A percentile compares a stretch with the other conserved stretches of the same genome.
Evolutionary conservation across 768 basidiomycete genomes (phyloP).

Genomic region (Suillus fuscotomentosus): DNA sequence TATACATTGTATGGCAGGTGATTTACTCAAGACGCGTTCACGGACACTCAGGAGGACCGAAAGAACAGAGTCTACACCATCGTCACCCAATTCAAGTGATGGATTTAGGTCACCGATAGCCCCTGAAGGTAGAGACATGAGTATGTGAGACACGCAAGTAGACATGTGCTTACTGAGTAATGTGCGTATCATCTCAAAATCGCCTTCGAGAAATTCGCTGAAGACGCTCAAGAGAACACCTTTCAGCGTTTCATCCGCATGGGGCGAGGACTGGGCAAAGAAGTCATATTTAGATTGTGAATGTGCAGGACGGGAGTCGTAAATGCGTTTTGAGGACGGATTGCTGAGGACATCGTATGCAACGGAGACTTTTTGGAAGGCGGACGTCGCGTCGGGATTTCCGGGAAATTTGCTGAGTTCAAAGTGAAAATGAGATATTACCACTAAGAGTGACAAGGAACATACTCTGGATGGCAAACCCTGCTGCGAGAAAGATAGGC

Average conservation of each 20-base stretch:
- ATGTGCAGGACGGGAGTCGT: slow-evolving; percentile 57
- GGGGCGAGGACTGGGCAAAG: slow-evolving; percentile 48
- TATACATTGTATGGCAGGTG: slow-evolving; percentile 4
- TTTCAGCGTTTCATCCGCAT: slow-evolving; percentile 79
- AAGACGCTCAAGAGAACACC: slow-evolving; percentile 73
- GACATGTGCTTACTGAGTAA: slow-evolving; percentile 56
- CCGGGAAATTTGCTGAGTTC: slow-evolving; percentile 69
- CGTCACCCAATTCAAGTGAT: slow-evolving; percentile 71
- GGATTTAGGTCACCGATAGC: slow-evolving; percentile 81
- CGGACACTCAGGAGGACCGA: slow-evolving; percentile 67
- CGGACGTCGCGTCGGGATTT: slow-evolving; percentile 73
- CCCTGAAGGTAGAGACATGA: slow-evolving; percentile 37
- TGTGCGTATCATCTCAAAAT: slow-evolving; percentile 80
- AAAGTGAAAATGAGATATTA: slow-evolving; percentile 8
- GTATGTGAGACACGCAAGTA: neutral
- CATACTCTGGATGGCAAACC: slow-evolving; percentile 86
- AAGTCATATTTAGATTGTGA: slow-evolving; percentile 45
- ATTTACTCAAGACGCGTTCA: slow-evolving; percentile 70
- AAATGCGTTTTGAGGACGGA: slow-evolving; percentile 63
- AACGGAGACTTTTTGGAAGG: slow-evolving; percentile 84
- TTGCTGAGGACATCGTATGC: slow-evolving; percentile 81
- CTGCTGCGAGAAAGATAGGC: slow-evolving; percentile 76
- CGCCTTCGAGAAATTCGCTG: slow-evolving; percentile 82
- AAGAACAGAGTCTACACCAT: slow-evolving; percentile 76
- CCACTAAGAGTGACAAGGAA: slow-evolving; percentile 12